Evolutionary conservation across 139 green algal genomes (phyloP).

Genomic region (Chlamydomonas sp.): DNA sequence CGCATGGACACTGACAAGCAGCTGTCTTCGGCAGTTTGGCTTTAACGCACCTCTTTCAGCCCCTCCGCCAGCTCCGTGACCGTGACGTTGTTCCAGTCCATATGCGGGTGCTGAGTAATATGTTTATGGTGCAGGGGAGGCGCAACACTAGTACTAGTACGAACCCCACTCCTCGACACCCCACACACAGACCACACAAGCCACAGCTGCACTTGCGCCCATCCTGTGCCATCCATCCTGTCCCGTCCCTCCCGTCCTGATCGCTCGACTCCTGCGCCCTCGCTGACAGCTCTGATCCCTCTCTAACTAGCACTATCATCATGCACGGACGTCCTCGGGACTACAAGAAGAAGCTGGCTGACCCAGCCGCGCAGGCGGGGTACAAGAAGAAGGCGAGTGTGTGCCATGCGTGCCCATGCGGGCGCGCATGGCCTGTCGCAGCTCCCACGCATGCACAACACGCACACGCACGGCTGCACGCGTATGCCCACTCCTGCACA

Average conservation of each 20-base stretch:
- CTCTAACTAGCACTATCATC: not conserved
- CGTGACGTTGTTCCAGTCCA: slow-evolving; percentile 22
- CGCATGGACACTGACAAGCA: not conserved
- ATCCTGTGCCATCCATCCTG: not conserved
- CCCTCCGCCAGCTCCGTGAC: slow-evolving; percentile 3
- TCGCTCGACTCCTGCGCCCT: too few species aligned
- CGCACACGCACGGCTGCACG: not conserved
- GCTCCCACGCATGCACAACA: not conserved
- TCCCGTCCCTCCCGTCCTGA: not conserved
- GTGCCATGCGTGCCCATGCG: not conserved
- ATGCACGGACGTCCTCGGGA: slow-evolving; percentile 60
- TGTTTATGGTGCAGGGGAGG: not conserved
- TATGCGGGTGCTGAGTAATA: not conserved
- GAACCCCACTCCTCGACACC: not conserved
- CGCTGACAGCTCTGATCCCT: not conserved
- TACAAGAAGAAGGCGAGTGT: slow-evolving; percentile 44
- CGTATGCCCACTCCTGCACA: not conserved
- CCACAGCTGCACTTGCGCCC: not conserved
- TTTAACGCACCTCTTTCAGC: slow-evolving; percentile 3
- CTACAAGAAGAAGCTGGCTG: slow-evolving; percentile 40
- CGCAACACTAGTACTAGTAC: not conserved
- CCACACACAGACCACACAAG: not conserved
- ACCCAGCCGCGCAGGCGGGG: slow-evolving; percentile 46
- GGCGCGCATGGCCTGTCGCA: not conserved
- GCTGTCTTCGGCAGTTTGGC: not conserved